Evolutionary conservation across 139 green algal species (phyloP).

Genomic region (Chlamydomonas schloesseri): DNA sequence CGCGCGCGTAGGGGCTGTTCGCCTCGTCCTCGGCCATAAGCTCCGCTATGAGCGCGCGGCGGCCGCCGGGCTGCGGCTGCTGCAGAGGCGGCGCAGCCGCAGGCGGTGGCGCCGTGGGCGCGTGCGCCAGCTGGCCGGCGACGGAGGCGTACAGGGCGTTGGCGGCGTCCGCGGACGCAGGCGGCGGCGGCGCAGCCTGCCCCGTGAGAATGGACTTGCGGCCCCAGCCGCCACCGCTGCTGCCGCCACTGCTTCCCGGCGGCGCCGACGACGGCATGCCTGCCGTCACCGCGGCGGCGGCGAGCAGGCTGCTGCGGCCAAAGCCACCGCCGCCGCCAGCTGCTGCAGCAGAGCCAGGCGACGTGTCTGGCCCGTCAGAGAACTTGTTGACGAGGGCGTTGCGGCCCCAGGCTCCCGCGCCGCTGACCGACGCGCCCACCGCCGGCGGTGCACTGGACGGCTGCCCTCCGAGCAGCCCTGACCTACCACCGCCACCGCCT

Average conservation of each 20-base stretch:
- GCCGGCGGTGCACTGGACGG: not conserved
- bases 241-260: not conserved
- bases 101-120: too few species aligned
- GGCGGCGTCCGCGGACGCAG: not conserved
- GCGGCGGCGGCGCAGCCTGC: not conserved
- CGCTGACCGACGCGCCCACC: not conserved
- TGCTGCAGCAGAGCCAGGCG: not conserved
- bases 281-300: not conserved
- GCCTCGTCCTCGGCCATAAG: not conserved
- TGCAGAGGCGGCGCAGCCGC: not conserved
- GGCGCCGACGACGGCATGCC: not conserved
- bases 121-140: not conserved
- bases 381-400: constrained; percentile 25
- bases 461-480: not conserved
- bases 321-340: not conserved
- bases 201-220: constrained; percentile 9
- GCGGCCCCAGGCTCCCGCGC: not conserved
- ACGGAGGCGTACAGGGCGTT: not conserved
- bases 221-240: constrained; percentile 22
- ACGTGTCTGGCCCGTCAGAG: not conserved
- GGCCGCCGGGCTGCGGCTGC: not conserved
- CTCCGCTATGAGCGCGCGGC: constrained; percentile 10
- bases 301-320: not conserved
- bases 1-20: not conserved
- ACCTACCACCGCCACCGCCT: not conserved